Conservation (phyloP, 78 protist genomes). For the Chrysochromulina parva region DNA sequence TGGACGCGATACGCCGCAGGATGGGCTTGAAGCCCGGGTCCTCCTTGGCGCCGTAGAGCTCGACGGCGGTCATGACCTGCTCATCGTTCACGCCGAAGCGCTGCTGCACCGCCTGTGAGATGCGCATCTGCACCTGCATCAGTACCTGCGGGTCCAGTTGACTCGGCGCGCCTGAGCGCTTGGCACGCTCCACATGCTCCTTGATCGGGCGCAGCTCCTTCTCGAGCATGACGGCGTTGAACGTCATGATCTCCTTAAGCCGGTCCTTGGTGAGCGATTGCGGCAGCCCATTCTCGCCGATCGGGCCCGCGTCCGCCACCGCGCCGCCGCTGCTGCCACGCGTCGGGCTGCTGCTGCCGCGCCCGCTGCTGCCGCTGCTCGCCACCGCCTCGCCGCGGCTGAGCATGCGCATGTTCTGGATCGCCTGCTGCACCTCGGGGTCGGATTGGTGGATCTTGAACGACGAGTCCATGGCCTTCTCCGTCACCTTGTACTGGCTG, state of each 20-base stretch:
- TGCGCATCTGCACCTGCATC: not conserved
- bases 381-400: not conserved
- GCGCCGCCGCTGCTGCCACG: not conserved
- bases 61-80: conserved; percentile 9
- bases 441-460: not conserved
- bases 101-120: not conserved
- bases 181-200: not conserved
- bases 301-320: not conserved
- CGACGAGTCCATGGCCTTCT: not conserved
- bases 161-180: too few species aligned
- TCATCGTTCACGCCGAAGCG: not conserved
- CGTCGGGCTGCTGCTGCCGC: not conserved
- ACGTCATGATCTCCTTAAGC: not conserved
- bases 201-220: not conserved
- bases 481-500: not conserved
- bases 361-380: not conserved
- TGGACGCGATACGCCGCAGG: not conserved
- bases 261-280: not conserved
- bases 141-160: not conserved
- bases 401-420: not conserved
- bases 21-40: not conserved
- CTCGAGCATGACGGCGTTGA: not conserved
- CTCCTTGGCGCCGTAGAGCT: not conserved
- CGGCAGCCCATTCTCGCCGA: not conserved
- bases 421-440: not conserved